Base-by-base conservation (phyloP, 305 asterid genomes). In the Fraxinus platypoda region DNA sequence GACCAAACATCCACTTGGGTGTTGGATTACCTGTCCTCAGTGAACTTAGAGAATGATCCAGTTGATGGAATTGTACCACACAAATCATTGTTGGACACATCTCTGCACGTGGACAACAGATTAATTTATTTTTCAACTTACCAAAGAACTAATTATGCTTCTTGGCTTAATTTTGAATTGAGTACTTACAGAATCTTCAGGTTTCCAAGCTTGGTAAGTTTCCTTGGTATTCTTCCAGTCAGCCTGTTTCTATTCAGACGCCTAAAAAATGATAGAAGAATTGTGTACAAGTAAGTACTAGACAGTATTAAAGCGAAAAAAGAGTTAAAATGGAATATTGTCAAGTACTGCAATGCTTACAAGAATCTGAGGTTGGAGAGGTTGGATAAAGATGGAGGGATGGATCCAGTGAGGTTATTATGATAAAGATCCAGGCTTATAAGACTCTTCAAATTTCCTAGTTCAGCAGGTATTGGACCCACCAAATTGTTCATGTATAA, bases 201-300 rank as follows among this genome's bases (percentile, higher is more conserved):
- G 88, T 83, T 91, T 87, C 80, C 86, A 25, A 91, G 92, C 83
- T 89, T 88, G 77, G 91, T 84, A 17, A 90, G 91, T 37, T 85
- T 85, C 84, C 95, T 90, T 57, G 95, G 94, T 73, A 91, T 89
- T 80, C 89, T 89, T 81, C 95, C 95, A 1, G 88, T 89, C 79
- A 90, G 84, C 73, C 77, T 83, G 85, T 91, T 91, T 19, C 90
- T 88, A 68, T 90, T 91, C 59, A 91, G 83, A 43, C 95, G 81
- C 92, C 95, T 90, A 13, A 49, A 49, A 49, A 46, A 9, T 3
- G 59, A 46, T 4, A 1, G 6, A 46, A 41, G 52, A 2, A 11
- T 41, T 11, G 3, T 38, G 13, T 38, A 33, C 38, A 34, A 26
- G 28, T 6, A 37, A 37, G 11, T 37, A 9, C 43, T 37, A 0